A percentile compares a stretch with the other conserved stretches of the same genome.
phyloP scores from a whole-genome alignment of 2,329 filamentous ascomycete genomes.

The Byssothecium circinans region DNA sequence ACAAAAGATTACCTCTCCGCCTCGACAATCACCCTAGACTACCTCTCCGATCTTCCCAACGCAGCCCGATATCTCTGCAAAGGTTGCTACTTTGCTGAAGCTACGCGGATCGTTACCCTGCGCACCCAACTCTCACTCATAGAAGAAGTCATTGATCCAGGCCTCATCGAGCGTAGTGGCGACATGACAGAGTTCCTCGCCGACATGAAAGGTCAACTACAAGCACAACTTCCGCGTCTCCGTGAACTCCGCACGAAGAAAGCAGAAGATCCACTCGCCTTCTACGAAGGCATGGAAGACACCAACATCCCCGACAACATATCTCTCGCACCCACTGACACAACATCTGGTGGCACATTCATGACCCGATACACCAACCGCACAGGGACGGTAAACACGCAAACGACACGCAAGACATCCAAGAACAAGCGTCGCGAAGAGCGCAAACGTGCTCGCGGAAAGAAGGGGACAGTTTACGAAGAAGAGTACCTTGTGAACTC shows the following conservation, averaged over 20 bases:
- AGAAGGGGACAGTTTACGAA: slow-evolving; percentile 97
- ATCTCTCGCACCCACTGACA: slow-evolving; percentile 82
- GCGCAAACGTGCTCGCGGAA: slow-evolving; percentile 88
- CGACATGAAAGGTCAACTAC: slow-evolving; percentile 85
- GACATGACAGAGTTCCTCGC: slow-evolving; percentile 87
- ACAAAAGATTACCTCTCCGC: slow-evolving; percentile 81
- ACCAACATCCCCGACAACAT: slow-evolving; percentile 86
- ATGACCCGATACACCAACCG: slow-evolving; percentile 91
- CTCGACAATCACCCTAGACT: slow-evolving; percentile 77
- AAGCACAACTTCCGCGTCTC: slow-evolving; percentile 83
- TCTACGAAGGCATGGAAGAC: slow-evolving; percentile 70
- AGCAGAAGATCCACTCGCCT: slow-evolving; percentile 79
- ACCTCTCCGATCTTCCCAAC: slow-evolving; percentile 70
- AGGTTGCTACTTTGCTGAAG: slow-evolving; percentile 84
- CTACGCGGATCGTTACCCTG: slow-evolving; percentile 73
- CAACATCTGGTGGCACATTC: slow-evolving; percentile 77
- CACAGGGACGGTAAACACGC: slow-evolving; percentile 70
- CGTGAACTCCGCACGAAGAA: slow-evolving; percentile 80
- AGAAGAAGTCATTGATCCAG: slow-evolving; percentile 69
- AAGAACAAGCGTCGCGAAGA: slow-evolving; percentile 91
- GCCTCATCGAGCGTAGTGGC: slow-evolving; percentile 78
- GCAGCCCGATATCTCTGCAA: slow-evolving; percentile 81
- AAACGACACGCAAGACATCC: slow-evolving; percentile 75
- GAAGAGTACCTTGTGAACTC: slow-evolving; percentile 95
- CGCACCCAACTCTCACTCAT: slow-evolving; percentile 66